Base-by-base conservation (phyloP, 495 filamentous ascomycete genomes). In the Penicillium arizonense region DNA sequence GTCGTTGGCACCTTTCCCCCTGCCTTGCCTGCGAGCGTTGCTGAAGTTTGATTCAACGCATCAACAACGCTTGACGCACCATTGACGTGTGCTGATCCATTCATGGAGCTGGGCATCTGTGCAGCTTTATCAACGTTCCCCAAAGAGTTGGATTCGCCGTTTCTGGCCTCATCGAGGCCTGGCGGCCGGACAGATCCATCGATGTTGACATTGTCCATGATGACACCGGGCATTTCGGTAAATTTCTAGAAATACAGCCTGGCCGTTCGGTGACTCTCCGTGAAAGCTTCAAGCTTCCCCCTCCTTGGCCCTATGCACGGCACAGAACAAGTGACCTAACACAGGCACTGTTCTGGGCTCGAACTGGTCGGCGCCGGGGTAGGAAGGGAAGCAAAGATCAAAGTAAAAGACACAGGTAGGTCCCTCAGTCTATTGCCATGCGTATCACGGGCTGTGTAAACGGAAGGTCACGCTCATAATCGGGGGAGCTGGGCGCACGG, bases 181-280 rank as follows among this genome's bases (percentile, higher is more conserved):
- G 57, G 51, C 35, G 62, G 57, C 44, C 56, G 58, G 50, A 53
- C 56, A 47, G 57, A 58, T 62, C 60, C 64, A 52, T 68, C 68
- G 42, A 62, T 50, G 34, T 58, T 71, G 57, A 55, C 61, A 63
- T 69, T 63, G 44, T 75, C 73, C 74, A 77, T 77, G 63, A 76
- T 57, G 59, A 77, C 65, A 37, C 74, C 74, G 64, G 74, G 74
- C 74, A 77, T 77, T 40, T 74, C 68, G 70, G 43, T 43, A 45
- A 26, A 77, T 77, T 40, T 74, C 68, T 71, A 40, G 44, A 45
- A 26, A 7, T 14, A 41, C 18, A 38, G 41, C 33, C 39, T 54
- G 16, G 34, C 46, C 26, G 42, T 14, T 38, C 21, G 23, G 18
- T 47, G 40, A 38, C 50, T 51, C 34, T 45, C 26, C 24, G n/a